These are phyloP conservation scores for Musa acuminata DNA, from an alignment of 176 grass and related monocot genomes.

Conservation along the genomic window DNA sequence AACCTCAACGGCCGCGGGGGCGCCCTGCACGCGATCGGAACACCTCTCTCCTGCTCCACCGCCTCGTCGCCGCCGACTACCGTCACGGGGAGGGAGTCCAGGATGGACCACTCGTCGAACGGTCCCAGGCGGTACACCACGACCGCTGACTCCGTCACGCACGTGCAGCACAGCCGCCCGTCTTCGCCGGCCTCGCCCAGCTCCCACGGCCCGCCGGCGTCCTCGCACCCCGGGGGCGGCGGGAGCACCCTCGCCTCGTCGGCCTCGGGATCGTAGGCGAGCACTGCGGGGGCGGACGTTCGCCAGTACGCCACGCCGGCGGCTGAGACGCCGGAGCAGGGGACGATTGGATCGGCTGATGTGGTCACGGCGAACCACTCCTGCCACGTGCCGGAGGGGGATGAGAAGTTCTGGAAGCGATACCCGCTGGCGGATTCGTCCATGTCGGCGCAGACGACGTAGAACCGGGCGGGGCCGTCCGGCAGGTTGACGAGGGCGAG, in stretches of 20 bases:
- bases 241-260: neutral
- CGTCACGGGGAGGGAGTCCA: neutral
- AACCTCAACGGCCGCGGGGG: conserved; percentile 19
- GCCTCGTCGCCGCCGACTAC: neutral
- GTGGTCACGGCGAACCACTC: neutral
- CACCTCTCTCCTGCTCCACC: neutral
- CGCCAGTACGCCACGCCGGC: conserved; percentile 20
- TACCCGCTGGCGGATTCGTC: neutral
- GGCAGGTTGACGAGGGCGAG: conserved; percentile 15
- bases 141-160: conserved; percentile 4
- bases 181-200: conserved; percentile 14
- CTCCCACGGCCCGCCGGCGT: conserved; percentile 3
- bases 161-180: conserved; percentile 9
- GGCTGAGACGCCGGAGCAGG: conserved; percentile 19
- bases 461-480: neutral
- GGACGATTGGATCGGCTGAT: neutral
- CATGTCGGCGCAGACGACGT: conserved; percentile 16
- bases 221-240: neutral
- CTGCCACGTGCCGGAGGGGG: conserved; percentile 4
- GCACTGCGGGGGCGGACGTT: neutral
- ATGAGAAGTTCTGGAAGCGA: conserved; percentile 21
- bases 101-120: conserved; percentile 5
- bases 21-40: conserved; percentile 12
- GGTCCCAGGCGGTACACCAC: neutral
- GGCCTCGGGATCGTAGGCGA: conserved; percentile 21